These are phyloP conservation scores for Neckera pumila DNA, from an alignment of 225 moss, liverwort and hornwort species.

Conservation along the genomic window DNA sequence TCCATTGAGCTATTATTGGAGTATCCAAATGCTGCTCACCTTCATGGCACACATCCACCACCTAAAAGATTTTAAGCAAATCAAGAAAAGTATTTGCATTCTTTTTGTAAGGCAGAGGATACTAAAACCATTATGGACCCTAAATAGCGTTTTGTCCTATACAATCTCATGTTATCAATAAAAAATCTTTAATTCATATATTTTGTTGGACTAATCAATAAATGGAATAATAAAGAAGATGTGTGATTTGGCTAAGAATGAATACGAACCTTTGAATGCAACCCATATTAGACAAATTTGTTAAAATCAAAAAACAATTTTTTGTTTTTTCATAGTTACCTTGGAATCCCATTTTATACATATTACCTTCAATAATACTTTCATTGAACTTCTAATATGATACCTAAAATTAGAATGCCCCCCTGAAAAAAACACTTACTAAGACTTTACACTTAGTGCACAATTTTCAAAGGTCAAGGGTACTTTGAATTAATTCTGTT, in stretches of 20 bases:
- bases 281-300: too few relatives aligned
- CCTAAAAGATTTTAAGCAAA: not conserved
- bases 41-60: constrained; percentile 26
- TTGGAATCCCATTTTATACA: accelerated
- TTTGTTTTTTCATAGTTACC: not conserved
- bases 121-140: not conserved
- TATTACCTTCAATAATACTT: not conserved
- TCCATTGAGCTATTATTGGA: constrained; percentile 24
- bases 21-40: constrained; percentile 17
- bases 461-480: not conserved
- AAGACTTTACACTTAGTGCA: too few relatives aligned
- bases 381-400: too few relatives aligned
- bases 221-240: not conserved
- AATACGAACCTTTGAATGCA: not conserved
- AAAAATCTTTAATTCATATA: not conserved
- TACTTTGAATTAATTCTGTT: not conserved
- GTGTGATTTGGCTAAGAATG: not conserved
- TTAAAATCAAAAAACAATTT: not conserved
- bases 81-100: not conserved
- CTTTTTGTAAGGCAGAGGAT: too few relatives aligned
- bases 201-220: not conserved
- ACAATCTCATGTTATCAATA: not conserved
- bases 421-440: too few relatives aligned
- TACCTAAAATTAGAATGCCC: not conserved
- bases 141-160: not conserved